A percentile compares a stretch with the other conserved stretches of the same genome.
phyloP scores from a whole-genome alignment of 345 rosid genomes.

The Erysimum cheiranthoides region DNA sequence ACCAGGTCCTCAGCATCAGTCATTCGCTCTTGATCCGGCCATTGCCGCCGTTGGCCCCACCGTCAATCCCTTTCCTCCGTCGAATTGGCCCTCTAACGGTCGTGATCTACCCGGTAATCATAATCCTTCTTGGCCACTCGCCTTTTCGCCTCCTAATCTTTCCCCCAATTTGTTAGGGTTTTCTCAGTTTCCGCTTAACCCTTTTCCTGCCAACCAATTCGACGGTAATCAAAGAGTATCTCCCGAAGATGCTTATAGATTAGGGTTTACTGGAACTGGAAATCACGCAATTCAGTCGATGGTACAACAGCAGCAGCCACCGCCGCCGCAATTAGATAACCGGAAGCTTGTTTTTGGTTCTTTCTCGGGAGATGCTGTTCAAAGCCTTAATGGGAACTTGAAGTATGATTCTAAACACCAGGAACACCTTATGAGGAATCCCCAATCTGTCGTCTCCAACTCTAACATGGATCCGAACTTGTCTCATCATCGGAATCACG shows the following conservation, averaged over 20 bases:
- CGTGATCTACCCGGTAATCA: conserved; percentile 46
- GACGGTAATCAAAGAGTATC: conserved; percentile 44
- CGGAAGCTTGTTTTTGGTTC: conserved; percentile 70
- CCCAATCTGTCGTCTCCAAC: conserved; percentile 44
- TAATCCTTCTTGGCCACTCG: conserved; percentile 51
- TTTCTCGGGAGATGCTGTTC: conserved; percentile 52
- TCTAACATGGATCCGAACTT: conserved; percentile 36
- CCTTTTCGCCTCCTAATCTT: conserved; percentile 47
- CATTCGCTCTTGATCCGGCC: conserved; percentile 69
- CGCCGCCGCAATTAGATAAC: conserved; percentile 31
- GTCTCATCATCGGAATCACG: conserved; percentile 45
- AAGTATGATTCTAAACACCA: conserved; percentile 45
- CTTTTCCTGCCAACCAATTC: conserved; percentile 44
- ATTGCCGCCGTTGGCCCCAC: conserved; percentile 82
- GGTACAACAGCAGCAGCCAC: conserved; percentile 39
- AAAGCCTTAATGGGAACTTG: conserved; percentile 45
- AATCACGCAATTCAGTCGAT: conserved; percentile 48
- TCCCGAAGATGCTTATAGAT: conserved; percentile 56
- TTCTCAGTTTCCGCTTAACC: conserved; percentile 51
- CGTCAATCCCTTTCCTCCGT: conserved; percentile 43
- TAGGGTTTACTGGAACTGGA: conserved; percentile 52
- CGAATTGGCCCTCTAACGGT: conserved; percentile 54
- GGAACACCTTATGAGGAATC: conserved; percentile 46
- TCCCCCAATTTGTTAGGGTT: conserved; percentile 60
- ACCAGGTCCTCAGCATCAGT: conserved; percentile 30